These are phyloP conservation scores for Irpex lacteus DNA, from an alignment of 1,284 basidiomycete species.

Conservation along the genomic window DNA sequence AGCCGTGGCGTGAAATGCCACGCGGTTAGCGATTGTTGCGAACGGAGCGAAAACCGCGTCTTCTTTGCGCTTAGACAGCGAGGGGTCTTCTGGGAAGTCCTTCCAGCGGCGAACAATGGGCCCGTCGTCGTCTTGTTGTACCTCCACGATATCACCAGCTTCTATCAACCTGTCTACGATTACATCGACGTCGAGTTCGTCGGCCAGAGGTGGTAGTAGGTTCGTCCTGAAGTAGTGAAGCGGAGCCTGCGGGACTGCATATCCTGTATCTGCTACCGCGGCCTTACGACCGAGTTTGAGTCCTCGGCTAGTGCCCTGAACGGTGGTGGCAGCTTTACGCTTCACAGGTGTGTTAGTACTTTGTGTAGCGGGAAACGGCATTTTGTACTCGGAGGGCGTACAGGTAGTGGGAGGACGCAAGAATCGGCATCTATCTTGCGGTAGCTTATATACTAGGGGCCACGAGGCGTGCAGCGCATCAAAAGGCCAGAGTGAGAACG, in stretches of 20 bases:
- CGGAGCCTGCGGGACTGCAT: background rate
- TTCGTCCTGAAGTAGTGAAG: background rate
- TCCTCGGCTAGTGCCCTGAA: background rate
- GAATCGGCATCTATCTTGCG: background rate
- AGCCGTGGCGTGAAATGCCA: background rate
- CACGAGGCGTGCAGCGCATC: no score
- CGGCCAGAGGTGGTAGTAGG: background rate
- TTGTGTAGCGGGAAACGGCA: background rate
- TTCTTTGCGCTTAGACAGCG: background rate
- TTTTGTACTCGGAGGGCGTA: background rate
- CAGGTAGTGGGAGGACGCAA: background rate
- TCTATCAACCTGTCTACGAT: background rate
- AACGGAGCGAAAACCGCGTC: background rate
- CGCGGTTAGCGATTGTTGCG: background rate
- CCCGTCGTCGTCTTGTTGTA: no score
- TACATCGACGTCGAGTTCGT: background rate
- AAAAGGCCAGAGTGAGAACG: no score
- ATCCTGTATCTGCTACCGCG: background rate
- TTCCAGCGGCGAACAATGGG: background rate
- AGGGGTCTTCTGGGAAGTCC: background rate
- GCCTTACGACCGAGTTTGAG: background rate
- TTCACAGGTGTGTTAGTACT: background rate
- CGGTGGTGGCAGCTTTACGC: background rate
- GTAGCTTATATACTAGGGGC: no score
- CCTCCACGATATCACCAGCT: background rate